Conservation (phyloP, 169 alveolate species). For the Cryptosporidium andersoni region DNA sequence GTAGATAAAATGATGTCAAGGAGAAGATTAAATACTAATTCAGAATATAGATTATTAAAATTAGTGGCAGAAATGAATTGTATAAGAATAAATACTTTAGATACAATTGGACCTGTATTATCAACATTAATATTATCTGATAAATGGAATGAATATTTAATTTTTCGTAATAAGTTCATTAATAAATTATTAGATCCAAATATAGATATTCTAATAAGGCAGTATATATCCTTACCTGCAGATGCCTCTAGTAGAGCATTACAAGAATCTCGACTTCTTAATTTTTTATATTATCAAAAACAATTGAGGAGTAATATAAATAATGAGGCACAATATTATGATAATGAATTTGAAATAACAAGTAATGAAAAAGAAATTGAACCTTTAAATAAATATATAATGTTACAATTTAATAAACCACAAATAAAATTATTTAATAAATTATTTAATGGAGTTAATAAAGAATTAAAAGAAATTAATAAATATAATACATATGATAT, state of each 20-base stretch:
- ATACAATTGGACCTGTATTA: constrained; percentile 8
- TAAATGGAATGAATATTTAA: constrained; percentile 19
- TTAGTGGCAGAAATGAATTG: constrained; percentile 41
- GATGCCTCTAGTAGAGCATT: constrained; percentile 33
- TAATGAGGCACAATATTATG: constrained; percentile 12
- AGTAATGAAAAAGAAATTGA: neutral
- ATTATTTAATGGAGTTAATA: neutral
- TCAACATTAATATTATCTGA: constrained; percentile 2
- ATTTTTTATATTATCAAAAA: constrained; percentile 11
- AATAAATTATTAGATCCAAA: neutral
- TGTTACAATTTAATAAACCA: too few relatives aligned
- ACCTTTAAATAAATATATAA: too few relatives aligned
- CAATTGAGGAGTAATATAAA: constrained; percentile 5
- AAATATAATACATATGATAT: neutral
- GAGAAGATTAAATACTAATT: neutral
- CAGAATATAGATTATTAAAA: neutral
- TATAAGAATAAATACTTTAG: constrained; percentile 22
- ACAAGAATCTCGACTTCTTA: neutral
- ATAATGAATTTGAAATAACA: neutral
- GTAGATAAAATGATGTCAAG: neutral
- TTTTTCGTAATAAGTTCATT: constrained; percentile 1
- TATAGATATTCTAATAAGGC: neutral
- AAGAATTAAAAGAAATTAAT: neutral
- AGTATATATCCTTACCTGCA: constrained; percentile 46
- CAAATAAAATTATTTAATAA: neutral